These are phyloP conservation scores for Antarctomyces pellizariae DNA, from an alignment of 495 filamentous ascomycete species.

Conservation along the genomic window DNA sequence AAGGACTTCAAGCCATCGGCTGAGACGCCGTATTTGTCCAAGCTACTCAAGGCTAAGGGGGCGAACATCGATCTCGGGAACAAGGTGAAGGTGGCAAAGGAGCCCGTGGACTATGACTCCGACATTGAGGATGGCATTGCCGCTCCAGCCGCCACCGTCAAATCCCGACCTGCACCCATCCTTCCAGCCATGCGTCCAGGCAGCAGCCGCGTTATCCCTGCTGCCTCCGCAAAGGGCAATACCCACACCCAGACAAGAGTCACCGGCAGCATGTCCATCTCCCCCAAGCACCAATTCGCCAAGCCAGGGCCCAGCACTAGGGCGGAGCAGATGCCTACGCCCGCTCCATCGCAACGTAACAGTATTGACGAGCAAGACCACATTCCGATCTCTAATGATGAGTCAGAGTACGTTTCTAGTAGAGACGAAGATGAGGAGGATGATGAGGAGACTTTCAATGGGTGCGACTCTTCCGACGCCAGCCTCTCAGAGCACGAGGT, in stretches of 20 bases:
- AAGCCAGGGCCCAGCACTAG: conserved; percentile 33
- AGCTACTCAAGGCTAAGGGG: conserved; percentile 39
- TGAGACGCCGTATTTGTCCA: conserved; percentile 54
- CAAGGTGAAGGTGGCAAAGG: conserved; percentile 32
- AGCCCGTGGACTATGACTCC: conserved; percentile 25
- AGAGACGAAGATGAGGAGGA: conserved; percentile 25
- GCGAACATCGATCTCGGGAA: conserved; percentile 37
- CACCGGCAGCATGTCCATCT: conserved; percentile 31
- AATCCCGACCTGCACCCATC: conserved; percentile 4
- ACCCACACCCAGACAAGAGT: too few species aligned
- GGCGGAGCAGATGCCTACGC: too few species aligned
- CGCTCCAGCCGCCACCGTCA: conserved; percentile 10
- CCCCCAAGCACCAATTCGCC: conserved; percentile 16
- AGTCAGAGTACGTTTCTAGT: conserved; percentile 15
- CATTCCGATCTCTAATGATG: conserved; percentile 12
- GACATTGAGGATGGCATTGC: conserved; percentile 25
- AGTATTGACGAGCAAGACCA: too few species aligned
- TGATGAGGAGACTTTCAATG: too few species aligned
- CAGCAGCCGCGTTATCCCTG: conserved; percentile 26
- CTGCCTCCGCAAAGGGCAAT: conserved; percentile 30
- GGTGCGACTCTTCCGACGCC: conserved; percentile 2
- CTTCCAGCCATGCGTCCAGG: conserved; percentile 11
- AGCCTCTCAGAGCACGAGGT: not conserved
- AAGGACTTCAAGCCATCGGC: conserved; percentile 32
- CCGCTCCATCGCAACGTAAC: conserved; percentile 16